A percentile compares a stretch with the other conserved stretches of the same genome.
Evolutionary conservation across 2,329 filamentous ascomycete genomes (phyloP).

Genomic region (Pseudocercospora macadamiae): DNA sequence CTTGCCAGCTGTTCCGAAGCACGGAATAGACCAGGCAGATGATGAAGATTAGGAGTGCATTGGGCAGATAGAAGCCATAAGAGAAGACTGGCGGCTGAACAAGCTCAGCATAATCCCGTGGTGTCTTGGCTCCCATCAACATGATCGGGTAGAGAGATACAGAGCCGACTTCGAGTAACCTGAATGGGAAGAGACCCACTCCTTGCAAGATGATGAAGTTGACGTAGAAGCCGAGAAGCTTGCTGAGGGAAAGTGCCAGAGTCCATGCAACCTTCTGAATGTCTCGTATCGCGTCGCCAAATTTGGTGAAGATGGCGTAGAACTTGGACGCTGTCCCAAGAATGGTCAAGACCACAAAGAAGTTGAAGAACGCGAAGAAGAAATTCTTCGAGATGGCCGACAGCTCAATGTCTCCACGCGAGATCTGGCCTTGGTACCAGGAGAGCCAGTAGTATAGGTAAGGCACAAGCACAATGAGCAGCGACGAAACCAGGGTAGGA

Average conservation of each 20-base stretch:
- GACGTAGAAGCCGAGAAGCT: slow-evolving; percentile 81
- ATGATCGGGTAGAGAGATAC: slow-evolving; percentile 82
- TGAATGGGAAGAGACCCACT: slow-evolving; percentile 89
- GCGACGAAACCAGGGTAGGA: slow-evolving; percentile 80
- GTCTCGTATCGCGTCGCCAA: slow-evolving; percentile 76
- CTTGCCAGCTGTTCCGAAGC: slow-evolving; percentile 74
- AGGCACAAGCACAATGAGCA: slow-evolving; percentile 86
- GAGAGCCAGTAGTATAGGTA: slow-evolving; percentile 94
- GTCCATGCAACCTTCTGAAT: slow-evolving; percentile 75
- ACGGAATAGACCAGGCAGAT: slow-evolving; percentile 95
- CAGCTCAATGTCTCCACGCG: slow-evolving; percentile 89
- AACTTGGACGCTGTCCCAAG: slow-evolving; percentile 80
- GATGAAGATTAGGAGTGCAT: slow-evolving; percentile 89
- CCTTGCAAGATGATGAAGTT: slow-evolving; percentile 94
- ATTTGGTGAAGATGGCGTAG: slow-evolving; percentile 56
- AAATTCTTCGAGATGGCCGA: slow-evolving; percentile 98
- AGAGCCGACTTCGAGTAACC: slow-evolving; percentile 85
- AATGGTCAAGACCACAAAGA: slow-evolving; percentile 91
- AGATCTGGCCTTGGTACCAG: slow-evolving; percentile 91
- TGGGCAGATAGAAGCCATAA: slow-evolving; percentile 94
- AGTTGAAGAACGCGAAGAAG: slow-evolving; percentile 97
- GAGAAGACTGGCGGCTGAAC: slow-evolving; percentile 83
- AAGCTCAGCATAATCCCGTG: slow-evolving; percentile 83
- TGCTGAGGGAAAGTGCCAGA: slow-evolving; percentile 74
- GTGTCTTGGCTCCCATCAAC: slow-evolving; percentile 78